These are phyloP conservation scores for Backusella morwellensis DNA, from an alignment of 192 early-diverging fungal species.

Conservation along the genomic window DNA sequence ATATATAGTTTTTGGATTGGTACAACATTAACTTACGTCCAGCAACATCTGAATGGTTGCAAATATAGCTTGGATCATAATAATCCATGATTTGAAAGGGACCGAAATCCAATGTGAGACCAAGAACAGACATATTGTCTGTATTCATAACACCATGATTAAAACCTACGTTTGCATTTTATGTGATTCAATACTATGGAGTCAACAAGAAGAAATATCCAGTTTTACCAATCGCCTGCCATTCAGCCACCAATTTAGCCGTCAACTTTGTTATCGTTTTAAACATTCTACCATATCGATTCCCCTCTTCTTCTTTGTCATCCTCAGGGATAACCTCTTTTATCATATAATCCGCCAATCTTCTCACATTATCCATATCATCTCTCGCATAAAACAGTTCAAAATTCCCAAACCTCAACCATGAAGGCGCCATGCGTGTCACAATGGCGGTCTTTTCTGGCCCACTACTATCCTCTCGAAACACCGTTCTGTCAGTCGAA, in stretches of 20 bases:
- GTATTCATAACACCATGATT: conserved; percentile 90
- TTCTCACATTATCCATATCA: conserved; percentile 48
- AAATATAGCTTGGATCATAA: conserved; percentile 78
- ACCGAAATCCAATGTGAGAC: conserved; percentile 85
- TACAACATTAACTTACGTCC: conserved; percentile 61
- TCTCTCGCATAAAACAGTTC: conserved; percentile 73
- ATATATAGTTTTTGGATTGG: neutral
- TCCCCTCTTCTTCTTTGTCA: conserved; percentile 16
- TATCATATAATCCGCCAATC: conserved; percentile 74
- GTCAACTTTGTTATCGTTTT: conserved; percentile 54
- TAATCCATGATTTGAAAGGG: conserved; percentile 83
- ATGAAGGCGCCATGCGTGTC: conserved; percentile 70
- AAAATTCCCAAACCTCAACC: conserved; percentile 87
- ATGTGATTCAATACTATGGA: neutral
- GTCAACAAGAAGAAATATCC: neutral
- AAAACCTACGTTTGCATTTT: conserved; percentile 43
- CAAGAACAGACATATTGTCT: conserved; percentile 7
- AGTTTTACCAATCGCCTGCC: conserved; percentile 67
- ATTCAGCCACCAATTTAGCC: conserved; percentile 69
- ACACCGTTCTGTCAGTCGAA: conserved; percentile 56
- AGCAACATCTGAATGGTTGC: conserved; percentile 72
- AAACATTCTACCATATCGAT: conserved; percentile 62
- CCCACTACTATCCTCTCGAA: conserved; percentile 54
- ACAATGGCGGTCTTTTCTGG: conserved; percentile 75
- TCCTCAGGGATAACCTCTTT: conserved; percentile 48